phyloP scores from a whole-genome alignment of 2,329 filamentous ascomycete species.

The Myriosclerotinia scirpicola region DNA sequence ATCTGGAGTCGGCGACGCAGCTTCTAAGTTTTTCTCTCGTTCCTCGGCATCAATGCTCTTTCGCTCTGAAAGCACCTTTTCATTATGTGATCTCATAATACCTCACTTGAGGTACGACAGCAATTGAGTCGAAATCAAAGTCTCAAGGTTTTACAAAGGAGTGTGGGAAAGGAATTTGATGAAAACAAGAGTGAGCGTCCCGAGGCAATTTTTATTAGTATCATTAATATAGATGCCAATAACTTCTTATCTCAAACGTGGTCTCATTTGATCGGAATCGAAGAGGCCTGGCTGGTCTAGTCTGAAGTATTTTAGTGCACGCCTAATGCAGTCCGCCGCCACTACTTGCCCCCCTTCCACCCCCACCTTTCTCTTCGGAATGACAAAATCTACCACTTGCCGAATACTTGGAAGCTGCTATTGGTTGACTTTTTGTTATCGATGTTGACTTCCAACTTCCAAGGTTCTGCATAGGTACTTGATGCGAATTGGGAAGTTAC shows the following conservation, averaged over 20 bases:
- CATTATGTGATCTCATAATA: conserved; percentile 3
- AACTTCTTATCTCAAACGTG: neutral
- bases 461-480: neutral
- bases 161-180: neutral
- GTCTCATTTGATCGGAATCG: neutral
- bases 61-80: neutral
- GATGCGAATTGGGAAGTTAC: neutral
- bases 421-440: neutral
- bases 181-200: neutral
- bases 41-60: conserved; percentile 5
- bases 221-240: neutral
- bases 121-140: neutral
- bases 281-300: neutral
- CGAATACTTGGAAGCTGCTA: neutral
- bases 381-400: neutral
- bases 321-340: neutral
- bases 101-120: neutral
- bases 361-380: neutral
- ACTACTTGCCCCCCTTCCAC: neutral
- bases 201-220: neutral
- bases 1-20: conserved; percentile 1
- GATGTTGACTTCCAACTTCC: neutral
- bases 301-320: neutral
- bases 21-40: conserved; percentile 25
- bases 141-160: neutral